Conservation (phyloP, 352 stramenopile genomes). For the Pythium biforme region DNA sequence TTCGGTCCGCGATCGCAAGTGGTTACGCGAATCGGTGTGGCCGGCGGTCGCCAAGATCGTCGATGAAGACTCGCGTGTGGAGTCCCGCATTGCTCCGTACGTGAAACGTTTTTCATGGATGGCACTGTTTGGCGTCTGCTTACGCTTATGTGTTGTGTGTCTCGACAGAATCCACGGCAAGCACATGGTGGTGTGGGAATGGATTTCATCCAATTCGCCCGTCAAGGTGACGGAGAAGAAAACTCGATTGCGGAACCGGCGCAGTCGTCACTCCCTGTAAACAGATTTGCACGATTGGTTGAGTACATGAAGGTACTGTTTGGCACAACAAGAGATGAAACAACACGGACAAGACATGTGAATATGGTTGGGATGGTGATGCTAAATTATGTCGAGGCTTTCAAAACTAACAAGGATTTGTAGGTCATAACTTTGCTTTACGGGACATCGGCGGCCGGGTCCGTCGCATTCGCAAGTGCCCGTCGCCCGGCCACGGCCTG, state of each 20-base stretch:
- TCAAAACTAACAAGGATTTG: no score
- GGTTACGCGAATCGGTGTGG: slow-evolving; percentile 57
- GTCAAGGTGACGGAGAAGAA: slow-evolving; percentile 23
- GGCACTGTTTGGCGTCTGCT: slow-evolving; percentile 3
- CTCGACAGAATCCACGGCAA: slow-evolving; percentile 25
- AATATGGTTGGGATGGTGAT: slow-evolving; percentile 1
- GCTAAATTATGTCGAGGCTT: slow-evolving; percentile 21
- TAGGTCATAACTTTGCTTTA: background rate
- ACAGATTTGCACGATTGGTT: background rate
- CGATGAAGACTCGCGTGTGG: slow-evolving; percentile 55
- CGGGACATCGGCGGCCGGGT: slow-evolving; percentile 4
- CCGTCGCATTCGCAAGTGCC: slow-evolving; percentile 7
- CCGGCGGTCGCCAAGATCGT: slow-evolving; percentile 53
- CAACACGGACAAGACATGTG: no score
- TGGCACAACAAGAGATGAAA: background rate
- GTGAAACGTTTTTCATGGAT: slow-evolving; percentile 6
- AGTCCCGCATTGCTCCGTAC: slow-evolving; percentile 42
- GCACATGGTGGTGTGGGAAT: slow-evolving; percentile 61
- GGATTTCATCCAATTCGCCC: slow-evolving; percentile 49
- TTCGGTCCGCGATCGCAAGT: slow-evolving; percentile 43
- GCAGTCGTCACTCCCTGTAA: slow-evolving; percentile 30
- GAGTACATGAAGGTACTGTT: background rate
- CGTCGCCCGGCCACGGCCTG: slow-evolving; percentile 51
- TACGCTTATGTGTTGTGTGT: background rate
- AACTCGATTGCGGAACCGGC: slow-evolving; percentile 14